phyloP scores from a whole-genome alignment of 2,329 filamentous ascomycete genomes.

The Fusarium coicis region DNA sequence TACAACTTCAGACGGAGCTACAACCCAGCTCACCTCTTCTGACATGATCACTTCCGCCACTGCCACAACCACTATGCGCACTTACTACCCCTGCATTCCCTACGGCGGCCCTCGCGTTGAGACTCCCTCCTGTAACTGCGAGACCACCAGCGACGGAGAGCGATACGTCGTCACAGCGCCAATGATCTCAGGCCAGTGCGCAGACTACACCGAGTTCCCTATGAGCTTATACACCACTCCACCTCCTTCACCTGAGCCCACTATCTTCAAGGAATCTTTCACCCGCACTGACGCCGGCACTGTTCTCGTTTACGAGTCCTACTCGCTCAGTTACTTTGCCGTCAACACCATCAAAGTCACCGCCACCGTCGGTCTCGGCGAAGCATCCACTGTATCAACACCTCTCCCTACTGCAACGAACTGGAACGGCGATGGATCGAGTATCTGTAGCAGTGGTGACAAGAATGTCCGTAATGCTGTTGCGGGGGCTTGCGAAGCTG shows the following conservation, averaged over 20 bases:
- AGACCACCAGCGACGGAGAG: conserved; percentile 6
- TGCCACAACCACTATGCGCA: not conserved
- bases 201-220: conserved; percentile 1
- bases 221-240: conserved; percentile 7
- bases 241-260: not conserved
- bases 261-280: not conserved
- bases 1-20: not conserved
- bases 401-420: not conserved
- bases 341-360: conserved; percentile 6
- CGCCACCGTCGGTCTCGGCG: conserved; percentile 4
- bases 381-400: not conserved
- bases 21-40: not conserved
- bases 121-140: conserved; percentile 1
- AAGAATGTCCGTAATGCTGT: conserved; percentile 5
- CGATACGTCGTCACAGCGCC: not conserved
- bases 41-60: not conserved
- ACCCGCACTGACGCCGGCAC: not conserved
- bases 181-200: conserved; percentile 3
- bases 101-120: not conserved
- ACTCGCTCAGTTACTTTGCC: conserved; percentile 1
- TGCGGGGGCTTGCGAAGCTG: not conserved
- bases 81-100: conserved; percentile 8
- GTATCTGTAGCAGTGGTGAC: conserved; percentile 4
- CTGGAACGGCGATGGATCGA: not conserved
- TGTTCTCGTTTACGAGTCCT: conserved; percentile 1